Conservation (phyloP, 371 early-diverging fungal species). For the Apophysomyces ossiformis region DNA sequence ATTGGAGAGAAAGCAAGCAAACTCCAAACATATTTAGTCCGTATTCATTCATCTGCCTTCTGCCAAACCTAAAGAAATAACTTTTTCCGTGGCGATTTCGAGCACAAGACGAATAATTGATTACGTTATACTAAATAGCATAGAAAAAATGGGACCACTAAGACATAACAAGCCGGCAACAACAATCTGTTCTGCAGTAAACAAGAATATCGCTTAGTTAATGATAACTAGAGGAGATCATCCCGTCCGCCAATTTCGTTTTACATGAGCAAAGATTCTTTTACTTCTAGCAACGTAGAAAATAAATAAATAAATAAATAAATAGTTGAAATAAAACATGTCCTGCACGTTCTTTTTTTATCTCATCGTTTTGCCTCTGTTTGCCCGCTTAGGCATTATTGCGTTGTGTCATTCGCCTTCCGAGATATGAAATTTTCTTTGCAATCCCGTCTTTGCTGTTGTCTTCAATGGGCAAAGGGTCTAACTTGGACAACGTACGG, state of each 20-base stretch:
- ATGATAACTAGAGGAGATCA: too few species aligned
- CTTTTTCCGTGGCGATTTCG: background rate
- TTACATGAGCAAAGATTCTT: too few species aligned
- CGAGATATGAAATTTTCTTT: background rate
- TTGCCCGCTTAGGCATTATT: background rate
- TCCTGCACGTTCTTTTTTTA: background rate
- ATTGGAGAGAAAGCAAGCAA: background rate
- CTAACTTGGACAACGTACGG: background rate
- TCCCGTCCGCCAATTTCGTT: too few species aligned
- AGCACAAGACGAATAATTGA: too few species aligned
- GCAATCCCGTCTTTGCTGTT: background rate
- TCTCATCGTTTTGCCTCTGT: background rate
- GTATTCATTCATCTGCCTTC: background rate
- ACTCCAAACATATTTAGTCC: background rate
- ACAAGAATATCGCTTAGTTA: too few species aligned
- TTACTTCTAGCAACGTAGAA: too few species aligned
- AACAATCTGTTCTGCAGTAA: too few species aligned
- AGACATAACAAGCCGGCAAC: too few species aligned
- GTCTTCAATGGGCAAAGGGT: background rate
- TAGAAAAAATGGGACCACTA: too few species aligned
- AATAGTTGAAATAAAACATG: too few species aligned
- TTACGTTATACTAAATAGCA: too few species aligned
- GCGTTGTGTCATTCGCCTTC: slow-evolving; percentile 1
- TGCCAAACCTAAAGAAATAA: background rate
- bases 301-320: too few species aligned